phyloP scores from a whole-genome alignment of 768 basidiomycete genomes.

The Sporobolomyces phaffii region DNA sequence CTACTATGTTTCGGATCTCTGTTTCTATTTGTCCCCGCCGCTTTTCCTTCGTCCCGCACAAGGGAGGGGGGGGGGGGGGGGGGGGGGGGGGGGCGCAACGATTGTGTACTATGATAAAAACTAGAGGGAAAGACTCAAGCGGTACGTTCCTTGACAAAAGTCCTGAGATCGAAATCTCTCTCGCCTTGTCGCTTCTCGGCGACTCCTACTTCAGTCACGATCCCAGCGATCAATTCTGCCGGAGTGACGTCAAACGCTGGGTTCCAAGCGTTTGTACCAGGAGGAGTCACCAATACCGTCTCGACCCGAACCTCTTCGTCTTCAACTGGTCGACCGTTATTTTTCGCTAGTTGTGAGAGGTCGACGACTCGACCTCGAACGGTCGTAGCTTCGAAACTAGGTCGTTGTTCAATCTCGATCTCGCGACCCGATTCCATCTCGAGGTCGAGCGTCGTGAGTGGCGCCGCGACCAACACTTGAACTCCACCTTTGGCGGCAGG shows the following conservation, averaged over 20 bases:
- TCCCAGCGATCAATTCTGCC: constrained; percentile 83
- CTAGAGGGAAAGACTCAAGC: neutral
- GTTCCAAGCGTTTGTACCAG: constrained; percentile 57
- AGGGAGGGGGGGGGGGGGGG: too few relatives aligned
- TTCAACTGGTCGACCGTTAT: too few relatives aligned
- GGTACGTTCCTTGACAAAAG: constrained; percentile 49
- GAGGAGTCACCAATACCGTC: constrained; percentile 43
- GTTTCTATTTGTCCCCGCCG: too few relatives aligned
- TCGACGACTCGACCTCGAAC: constrained; percentile 75
- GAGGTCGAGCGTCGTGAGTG: constrained; percentile 85
- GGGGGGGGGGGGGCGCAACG: too few relatives aligned
- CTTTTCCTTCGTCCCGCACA: too few relatives aligned
- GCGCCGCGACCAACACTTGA: constrained; percentile 88
- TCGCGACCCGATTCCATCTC: constrained; percentile 52
- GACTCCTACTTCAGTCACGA: constrained; percentile 92
- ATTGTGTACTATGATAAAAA: too few relatives aligned
- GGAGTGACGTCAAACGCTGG: constrained; percentile 97
- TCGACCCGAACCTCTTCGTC: constrained; percentile 55
- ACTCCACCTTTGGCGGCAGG: constrained; percentile 70
- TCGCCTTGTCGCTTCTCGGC: constrained; percentile 63
- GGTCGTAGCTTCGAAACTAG: constrained; percentile 76
- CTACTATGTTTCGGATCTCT: too few relatives aligned
- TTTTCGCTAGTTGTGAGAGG: too few relatives aligned
- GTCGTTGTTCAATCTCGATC: constrained; percentile 91
- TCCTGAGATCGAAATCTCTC: constrained; percentile 59